Base-by-base conservation (phyloP, 169 alveolate genomes). In the Plasmodium knowlesi region DNA sequence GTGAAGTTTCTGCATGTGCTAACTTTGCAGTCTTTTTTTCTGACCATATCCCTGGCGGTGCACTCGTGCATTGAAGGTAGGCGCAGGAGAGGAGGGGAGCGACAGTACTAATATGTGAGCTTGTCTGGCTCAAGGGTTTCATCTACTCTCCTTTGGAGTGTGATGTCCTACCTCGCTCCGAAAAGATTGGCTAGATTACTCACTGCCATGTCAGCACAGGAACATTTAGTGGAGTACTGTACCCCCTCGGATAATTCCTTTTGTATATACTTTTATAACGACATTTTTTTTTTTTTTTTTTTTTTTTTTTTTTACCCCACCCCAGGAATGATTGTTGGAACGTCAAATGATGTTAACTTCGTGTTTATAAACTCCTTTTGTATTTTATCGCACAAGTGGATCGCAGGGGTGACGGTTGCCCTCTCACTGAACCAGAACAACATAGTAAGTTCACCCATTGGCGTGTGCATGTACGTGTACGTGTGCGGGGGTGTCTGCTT, bases 31-130 rank as follows among this genome's bases (percentile, higher is more conserved):
- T 88, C 94, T 1, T 88, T 88, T 57, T 76, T 88, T 67, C 28
- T 88, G 81, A 88, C 94, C 8, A 37, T 88, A 8, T 88, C 94
- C 1, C 46, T 88, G 74, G 94, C 94, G 53, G 73, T 88, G 39
- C 94, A 88, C 28, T 88, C 94, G n/a, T 78, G 86, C 82, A 88
- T 78, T 67, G 94, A 88, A 39, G 94, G 94, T 88, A 88, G 30
- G 37, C 14, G 28, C 16, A 50, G 57, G 50, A 5, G 12, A 41
- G 19, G 57, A 46, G n/a, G 19, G 57, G n/a, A 46, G 57, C 19
- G 19, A 46, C 57, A 10, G 5, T 10, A 46, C 57, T n/a, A 46
- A 2, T 14, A 12, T 46, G 57, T 46, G 57, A 46, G 57, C n/a
- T 4, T 5, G 16, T 43, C 16, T 10, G 16, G 39, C 39, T 32